A percentile compares a stretch with the other conserved stretches of the same genome.
These are phyloP conservation scores for Aspergillus viridinutans DNA, from an alignment of 2,329 filamentous ascomycete species.

Conservation along the genomic window DNA sequence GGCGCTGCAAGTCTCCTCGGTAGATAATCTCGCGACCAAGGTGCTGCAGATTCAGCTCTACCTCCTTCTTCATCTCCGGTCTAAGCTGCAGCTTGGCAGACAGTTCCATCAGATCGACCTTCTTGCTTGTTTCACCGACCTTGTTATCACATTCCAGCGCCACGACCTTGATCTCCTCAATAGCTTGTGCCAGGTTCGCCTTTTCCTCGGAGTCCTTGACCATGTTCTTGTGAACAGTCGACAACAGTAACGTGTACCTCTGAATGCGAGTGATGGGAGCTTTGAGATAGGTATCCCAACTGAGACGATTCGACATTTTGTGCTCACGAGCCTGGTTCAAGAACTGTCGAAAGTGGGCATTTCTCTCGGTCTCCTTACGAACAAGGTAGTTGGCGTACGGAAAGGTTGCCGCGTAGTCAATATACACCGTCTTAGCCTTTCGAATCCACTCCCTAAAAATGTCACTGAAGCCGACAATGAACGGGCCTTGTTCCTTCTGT, in stretches of 20 bases:
- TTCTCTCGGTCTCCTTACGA: conserved; percentile 76
- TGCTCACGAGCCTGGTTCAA: conserved; percentile 75
- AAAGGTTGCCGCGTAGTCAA: conserved; percentile 86
- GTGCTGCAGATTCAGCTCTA: conserved; percentile 85
- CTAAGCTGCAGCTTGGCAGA: conserved; percentile 77
- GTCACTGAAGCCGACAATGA: conserved; percentile 90
- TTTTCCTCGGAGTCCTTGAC: conserved; percentile 84
- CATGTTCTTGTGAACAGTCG: conserved; percentile 81
- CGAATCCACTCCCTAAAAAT: conserved; percentile 98
- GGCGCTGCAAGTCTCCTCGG: conserved; percentile 82
- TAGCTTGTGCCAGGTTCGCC: conserved; percentile 73
- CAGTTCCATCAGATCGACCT: conserved; percentile 82
- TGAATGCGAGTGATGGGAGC: conserved; percentile 89
- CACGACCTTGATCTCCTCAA: conserved; percentile 86
- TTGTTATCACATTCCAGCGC: conserved; percentile 87
- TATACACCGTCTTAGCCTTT: conserved; percentile 82
- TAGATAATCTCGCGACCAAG: conserved; percentile 87
- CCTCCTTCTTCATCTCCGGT: conserved; percentile 76
- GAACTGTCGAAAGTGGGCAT: conserved; percentile 81
- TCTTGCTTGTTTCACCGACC: conserved; percentile 87
- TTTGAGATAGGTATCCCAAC: conserved; percentile 94
- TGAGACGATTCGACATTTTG: conserved; percentile 73
- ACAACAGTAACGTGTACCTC: conserved; percentile 78
- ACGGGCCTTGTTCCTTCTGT: conserved; percentile 94
- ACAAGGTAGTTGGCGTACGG: conserved; percentile 79